phyloP scores from a whole-genome alignment of 306 rosid species.

The Hippophae tibetana region DNA sequence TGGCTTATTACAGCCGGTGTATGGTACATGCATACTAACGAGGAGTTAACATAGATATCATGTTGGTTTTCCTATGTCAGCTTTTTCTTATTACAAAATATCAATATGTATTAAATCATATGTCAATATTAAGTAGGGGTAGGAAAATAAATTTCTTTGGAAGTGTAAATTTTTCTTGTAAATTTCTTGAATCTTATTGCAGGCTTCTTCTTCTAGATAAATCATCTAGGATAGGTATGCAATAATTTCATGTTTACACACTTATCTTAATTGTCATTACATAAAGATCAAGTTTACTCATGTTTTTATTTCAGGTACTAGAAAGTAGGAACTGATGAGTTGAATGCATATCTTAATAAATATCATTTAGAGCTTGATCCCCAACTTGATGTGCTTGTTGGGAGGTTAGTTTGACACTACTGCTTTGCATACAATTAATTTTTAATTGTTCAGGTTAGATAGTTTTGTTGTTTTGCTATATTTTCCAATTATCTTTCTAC shows the following conservation, averaged over 20 bases:
- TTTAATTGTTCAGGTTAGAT: constrained; percentile 8
- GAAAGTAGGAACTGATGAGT: too few relatives aligned
- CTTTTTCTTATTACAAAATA: not conserved
- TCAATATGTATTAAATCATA: constrained; percentile 8
- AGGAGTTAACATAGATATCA: too few relatives aligned
- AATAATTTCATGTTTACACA: too few relatives aligned
- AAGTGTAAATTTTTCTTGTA: constrained; percentile 5
- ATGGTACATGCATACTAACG: not conserved
- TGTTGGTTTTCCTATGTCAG: not conserved
- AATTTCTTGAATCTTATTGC: constrained; percentile 19
- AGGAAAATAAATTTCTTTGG: not conserved
- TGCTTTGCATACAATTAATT: too few relatives aligned
- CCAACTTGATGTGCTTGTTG: too few relatives aligned
- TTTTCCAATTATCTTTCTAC: constrained; percentile 10
- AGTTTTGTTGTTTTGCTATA: constrained; percentile 9
- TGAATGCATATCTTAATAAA: too few relatives aligned
- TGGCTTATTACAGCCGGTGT: constrained; percentile 15
- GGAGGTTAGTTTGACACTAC: too few relatives aligned
- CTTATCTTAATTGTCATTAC: too few relatives aligned
- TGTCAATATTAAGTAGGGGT: not conserved
- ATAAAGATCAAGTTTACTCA: too few relatives aligned
- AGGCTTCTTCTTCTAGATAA: constrained; percentile 32
- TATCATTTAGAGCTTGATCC: too few relatives aligned
- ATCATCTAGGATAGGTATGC: too few relatives aligned
- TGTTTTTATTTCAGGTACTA: too few relatives aligned